These are phyloP conservation scores for Stachybotrys echinatus DNA, from an alignment of 2,329 filamentous ascomycete species.

Conservation along the genomic window DNA sequence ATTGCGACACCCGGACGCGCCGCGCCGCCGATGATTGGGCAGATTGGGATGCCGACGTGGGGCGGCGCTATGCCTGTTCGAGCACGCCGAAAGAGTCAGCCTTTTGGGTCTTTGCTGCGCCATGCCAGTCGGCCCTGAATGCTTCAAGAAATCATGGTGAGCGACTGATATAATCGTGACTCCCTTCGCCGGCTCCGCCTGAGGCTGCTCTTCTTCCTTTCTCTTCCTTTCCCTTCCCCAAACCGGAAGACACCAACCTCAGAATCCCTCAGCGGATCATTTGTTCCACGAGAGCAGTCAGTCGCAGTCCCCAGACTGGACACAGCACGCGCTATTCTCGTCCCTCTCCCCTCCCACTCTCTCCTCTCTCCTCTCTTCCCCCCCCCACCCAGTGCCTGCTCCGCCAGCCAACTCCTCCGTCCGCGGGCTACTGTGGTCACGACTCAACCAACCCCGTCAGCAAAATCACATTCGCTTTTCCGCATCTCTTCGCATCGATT, in stretches of 20 bases:
- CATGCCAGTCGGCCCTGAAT: constrained; percentile 16
- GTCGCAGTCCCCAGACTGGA: neutral
- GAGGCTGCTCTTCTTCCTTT: constrained; percentile 19
- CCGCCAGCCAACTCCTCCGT: constrained; percentile 2
- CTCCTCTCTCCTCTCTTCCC: constrained; percentile 10
- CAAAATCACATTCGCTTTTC: neutral
- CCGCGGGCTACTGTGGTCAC: constrained; percentile 1
- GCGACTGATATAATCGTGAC: constrained; percentile 12
- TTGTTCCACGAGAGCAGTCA: too few species aligned
- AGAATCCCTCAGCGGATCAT: too few species aligned
- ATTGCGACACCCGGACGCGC: constrained; percentile 7
- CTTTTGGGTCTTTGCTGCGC: constrained; percentile 23
- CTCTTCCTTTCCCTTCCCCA: constrained; percentile 8
- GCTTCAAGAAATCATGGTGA: too few species aligned
- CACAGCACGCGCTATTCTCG: neutral
- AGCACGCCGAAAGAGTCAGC: constrained; percentile 41
- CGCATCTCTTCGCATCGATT: neutral
- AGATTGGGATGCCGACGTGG: neutral
- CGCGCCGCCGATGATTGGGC: constrained; percentile 19
- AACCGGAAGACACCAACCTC: neutral
- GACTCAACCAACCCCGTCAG: neutral
- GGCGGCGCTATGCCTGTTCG: constrained; percentile 28
- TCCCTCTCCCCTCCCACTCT: constrained; percentile 10
- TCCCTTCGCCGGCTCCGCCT: constrained; percentile 23
- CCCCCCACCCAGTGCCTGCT: neutral